phyloP scores from a whole-genome alignment of 441 rosid species.

The Syzygium malaccense region DNA sequence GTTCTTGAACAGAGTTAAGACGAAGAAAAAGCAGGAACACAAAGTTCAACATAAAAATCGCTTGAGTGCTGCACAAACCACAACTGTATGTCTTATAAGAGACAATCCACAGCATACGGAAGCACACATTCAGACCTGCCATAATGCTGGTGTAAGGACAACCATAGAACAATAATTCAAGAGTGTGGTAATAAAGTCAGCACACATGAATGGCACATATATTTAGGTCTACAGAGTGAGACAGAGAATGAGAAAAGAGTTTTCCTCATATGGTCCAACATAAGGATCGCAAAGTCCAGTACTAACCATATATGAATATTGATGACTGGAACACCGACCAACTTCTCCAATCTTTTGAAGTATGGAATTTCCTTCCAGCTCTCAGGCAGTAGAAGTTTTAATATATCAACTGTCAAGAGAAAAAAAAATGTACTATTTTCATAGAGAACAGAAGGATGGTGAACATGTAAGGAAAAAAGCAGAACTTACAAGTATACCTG shows the following conservation, averaged over 20 bases:
- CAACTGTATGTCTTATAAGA: neutral
- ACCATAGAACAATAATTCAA: neutral
- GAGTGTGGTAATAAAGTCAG: neutral
- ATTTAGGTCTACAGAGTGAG: neutral
- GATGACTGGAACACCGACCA: slow-evolving; percentile 95
- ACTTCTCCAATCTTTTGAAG: slow-evolving; percentile 80
- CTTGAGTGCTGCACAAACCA: neutral
- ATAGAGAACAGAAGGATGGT: neutral
- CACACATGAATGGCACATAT: neutral
- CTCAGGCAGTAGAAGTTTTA: slow-evolving; percentile 87
- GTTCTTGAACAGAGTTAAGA: neutral
- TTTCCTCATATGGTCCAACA: neutral
- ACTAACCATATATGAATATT: slow-evolving; percentile 94
- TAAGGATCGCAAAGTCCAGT: slow-evolving; percentile 2
- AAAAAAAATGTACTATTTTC: slow-evolving; percentile 4
- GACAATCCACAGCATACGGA: neutral
- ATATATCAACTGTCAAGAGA: slow-evolving; percentile 56
- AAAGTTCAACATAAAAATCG: neutral
- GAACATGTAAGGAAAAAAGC: neutral
- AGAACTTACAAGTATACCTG: slow-evolving; percentile 39
- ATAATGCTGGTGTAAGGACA: neutral
- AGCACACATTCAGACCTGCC: neutral
- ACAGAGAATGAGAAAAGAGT: neutral
- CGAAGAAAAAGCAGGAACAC: neutral
- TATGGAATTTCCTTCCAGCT: slow-evolving; percentile 74